Evolutionary conservation across 2,329 filamentous ascomycete species (phyloP), one percentile per base, ranked within the genome.

Genomic region (Calycina marina): DNA sequence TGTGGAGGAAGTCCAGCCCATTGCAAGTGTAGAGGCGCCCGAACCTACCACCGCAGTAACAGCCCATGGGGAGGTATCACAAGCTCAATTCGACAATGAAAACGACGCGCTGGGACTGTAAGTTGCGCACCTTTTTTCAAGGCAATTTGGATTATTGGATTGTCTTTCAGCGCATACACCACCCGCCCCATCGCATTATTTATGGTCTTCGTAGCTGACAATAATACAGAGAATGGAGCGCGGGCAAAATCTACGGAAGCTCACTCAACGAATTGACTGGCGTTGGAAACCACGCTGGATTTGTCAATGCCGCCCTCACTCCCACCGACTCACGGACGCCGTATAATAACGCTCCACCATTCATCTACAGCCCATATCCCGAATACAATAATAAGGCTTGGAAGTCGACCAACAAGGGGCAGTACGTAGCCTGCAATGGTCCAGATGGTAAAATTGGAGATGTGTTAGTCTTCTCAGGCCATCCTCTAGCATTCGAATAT

Each of bases 331-430:
- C 50, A 6, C 47, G 49, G 29, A 40, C 52, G 63, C 59, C 46
- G 49, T 68, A 63, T 44, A 62, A 49, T 32, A 49, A 55, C 9
- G 56, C 65, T 26, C 55, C 60, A 30, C 66, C 72, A 1, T 59
- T 69, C 34, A 59, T 66, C 13, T 83, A 81, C 54, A 65, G 75
- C 36, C 80, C 80, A 0, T 85, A 84, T 41, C 78, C 79, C 1
- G 58, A 69, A 11, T 82, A 84, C 56, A 77, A 80, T 46, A 67
- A 63, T 31, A 56, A 60, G 3, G 54, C 60, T 10, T 85, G 76
- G 75, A 66, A 61, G 44, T 55, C 58, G 29, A 52, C 57, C 17
- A 67, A 67, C 41, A 61, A 65, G 29, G 77, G 74, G 11, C 52
- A 64, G 33, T 71, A 77, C 45, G 62, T 71, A 4, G 55, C 74